Base-by-base conservation (phyloP, 2,329 filamentous ascomycete species). In the Penicillium expansum region DNA sequence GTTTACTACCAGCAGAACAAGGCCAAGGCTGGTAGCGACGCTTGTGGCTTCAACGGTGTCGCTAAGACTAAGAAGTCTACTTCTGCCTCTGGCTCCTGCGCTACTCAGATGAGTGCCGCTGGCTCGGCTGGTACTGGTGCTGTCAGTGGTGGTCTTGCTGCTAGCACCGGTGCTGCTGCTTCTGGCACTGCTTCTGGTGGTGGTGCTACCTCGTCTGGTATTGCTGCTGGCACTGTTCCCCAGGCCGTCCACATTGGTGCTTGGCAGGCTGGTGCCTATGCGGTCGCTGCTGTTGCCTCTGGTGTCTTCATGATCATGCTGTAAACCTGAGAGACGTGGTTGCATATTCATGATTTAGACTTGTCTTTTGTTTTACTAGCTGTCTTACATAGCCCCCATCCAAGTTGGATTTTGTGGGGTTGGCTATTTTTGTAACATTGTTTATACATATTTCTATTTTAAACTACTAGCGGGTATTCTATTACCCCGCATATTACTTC, bases 221-320 rank as follows among this genome's bases (percentile, higher is more conserved):
- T 71, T 59, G 76, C 73, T 20, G 66, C 58, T 38, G 55, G 63
- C 38, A 59, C 66, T 54, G 65, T 62, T 49, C 70, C 74, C 33
- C 70, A 71, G 52, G 65, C 68, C 24, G 68, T 79, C 30, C 67
- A 72, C 57, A 65, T 79, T 56, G 76, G 76, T 41, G 56, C 67
- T 43, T 64, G 76, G 67, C 73, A 78, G 57, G 59, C 79, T 47
- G 77, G 72, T 52, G 74, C 71, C 14, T 80, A 80, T 65, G 52
- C 78, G n/a, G 61, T 77, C 44, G 71, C 72, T 51, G 77, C 78
- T 39, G 55, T 77, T 42, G 63, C 77, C 41, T 74, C 77, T 53
- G 79, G 77, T 59, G 70, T 70, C 50, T 76, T 75, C 56, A 80
- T 80, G 77, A 71, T 80, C 60, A 62, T 79, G 63, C 69, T 81